Evolutionary conservation across 2,329 filamentous ascomycete species (phyloP).

Genomic region (Penicillium sp.): DNA sequence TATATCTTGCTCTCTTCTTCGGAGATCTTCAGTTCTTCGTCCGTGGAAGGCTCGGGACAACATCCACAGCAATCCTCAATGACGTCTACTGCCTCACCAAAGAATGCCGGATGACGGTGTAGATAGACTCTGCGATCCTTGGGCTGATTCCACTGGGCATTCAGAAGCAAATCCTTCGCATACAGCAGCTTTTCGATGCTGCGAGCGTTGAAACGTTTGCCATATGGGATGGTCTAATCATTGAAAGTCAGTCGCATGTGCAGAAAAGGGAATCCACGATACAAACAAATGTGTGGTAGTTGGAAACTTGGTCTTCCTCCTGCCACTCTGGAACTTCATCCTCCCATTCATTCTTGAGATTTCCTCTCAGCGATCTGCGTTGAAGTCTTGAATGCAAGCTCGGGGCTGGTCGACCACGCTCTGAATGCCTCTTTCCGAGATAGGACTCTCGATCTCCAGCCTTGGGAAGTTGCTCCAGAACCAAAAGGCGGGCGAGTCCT

Average conservation of each 20-base stretch:
- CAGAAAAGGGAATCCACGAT: slow-evolving; percentile 36
- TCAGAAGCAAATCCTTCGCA: slow-evolving; percentile 76
- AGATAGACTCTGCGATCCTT: slow-evolving; percentile 74
- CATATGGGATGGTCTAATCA: slow-evolving; percentile 38
- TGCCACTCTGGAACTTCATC: slow-evolving; percentile 85
- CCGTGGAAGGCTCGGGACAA: slow-evolving; percentile 68
- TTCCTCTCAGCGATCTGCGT: slow-evolving; percentile 54
- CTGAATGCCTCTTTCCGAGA: slow-evolving; percentile 65
- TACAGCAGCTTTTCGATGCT: slow-evolving; percentile 79
- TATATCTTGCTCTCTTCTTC: slow-evolving; percentile 73
- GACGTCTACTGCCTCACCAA: slow-evolving; percentile 72
- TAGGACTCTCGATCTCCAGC: slow-evolving; percentile 68
- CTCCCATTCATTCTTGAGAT: slow-evolving; percentile 74
- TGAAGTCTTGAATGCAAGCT: slow-evolving; percentile 40
- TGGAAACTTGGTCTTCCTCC: slow-evolving; percentile 70
- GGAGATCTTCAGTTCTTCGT: slow-evolving; percentile 69
- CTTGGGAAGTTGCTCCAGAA: slow-evolving; percentile 75
- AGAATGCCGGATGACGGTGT: slow-evolving; percentile 83
- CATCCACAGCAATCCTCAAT: slow-evolving; percentile 78
- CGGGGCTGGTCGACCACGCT: slow-evolving; percentile 68
- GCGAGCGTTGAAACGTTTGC: slow-evolving; percentile 37
- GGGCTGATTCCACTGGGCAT: slow-evolving; percentile 81
- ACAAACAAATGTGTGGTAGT: slow-evolving; percentile 76
- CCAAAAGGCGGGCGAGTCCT: slow-evolving; percentile 74
- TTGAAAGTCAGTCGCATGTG: not conserved